phyloP scores from a whole-genome alignment of 2,329 filamentous ascomycete species.

The Fusarium sacchari region DNA sequence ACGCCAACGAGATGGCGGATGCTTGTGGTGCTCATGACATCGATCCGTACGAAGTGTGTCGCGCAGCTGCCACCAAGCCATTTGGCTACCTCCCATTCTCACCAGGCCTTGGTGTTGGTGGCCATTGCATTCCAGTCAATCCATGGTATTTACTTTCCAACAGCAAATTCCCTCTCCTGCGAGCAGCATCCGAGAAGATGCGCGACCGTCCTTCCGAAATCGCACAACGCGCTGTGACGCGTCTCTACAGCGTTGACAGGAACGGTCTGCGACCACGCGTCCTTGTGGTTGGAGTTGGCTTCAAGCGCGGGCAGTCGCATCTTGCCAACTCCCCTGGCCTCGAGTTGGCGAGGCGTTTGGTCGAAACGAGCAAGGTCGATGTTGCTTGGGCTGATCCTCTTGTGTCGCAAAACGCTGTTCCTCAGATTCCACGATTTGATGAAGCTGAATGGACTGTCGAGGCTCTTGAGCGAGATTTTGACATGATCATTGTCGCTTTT shows the following conservation, averaged over 20 bases:
- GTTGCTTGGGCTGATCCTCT: slow-evolving; percentile 57
- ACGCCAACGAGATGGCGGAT: slow-evolving; percentile 66
- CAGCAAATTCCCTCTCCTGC: slow-evolving; percentile 58
- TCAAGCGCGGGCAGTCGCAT: slow-evolving; percentile 60
- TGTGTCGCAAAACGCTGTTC: slow-evolving; percentile 54
- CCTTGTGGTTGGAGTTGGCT: slow-evolving; percentile 60
- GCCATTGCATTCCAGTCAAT: slow-evolving; percentile 67
- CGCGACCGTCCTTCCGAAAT: slow-evolving; percentile 53
- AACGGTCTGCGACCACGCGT: slow-evolving; percentile 44
- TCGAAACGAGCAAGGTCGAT: slow-evolving; percentile 51
- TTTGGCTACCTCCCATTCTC: slow-evolving; percentile 62
- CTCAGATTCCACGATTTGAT: slow-evolving; percentile 51
- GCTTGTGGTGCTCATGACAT: slow-evolving; percentile 58
- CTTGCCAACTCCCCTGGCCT: slow-evolving; percentile 60
- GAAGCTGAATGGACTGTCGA: slow-evolving; percentile 52
- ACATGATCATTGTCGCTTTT: slow-evolving; percentile 56
- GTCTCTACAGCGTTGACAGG: slow-evolving; percentile 36
- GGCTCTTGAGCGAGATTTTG: slow-evolving; percentile 51
- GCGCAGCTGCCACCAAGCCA: slow-evolving; percentile 60
- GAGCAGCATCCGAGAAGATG: slow-evolving; percentile 57
- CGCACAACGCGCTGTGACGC: slow-evolving; percentile 49
- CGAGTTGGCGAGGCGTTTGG: slow-evolving; percentile 52
- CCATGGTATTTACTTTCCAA: slow-evolving; percentile 63
- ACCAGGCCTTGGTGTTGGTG: slow-evolving; percentile 62
- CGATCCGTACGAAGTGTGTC: slow-evolving; percentile 61